A percentile compares a stretch with the other conserved stretches of the same genome.
Conservation (phyloP, 1,139 yeast genomes). For the Saccharomyces hybrid region DNA sequence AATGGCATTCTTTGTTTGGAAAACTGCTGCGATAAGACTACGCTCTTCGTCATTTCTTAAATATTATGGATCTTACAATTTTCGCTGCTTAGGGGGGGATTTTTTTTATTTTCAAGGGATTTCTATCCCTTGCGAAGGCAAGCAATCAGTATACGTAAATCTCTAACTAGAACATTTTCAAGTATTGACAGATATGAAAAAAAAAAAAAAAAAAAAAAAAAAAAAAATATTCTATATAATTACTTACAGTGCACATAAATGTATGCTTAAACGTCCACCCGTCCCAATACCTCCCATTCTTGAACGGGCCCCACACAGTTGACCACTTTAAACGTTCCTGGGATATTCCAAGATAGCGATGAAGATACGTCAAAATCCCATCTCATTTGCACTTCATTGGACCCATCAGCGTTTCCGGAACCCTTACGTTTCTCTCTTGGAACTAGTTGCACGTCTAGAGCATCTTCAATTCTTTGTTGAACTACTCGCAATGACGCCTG, state of each 20-base stretch:
- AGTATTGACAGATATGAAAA: constrained; percentile 7
- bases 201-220: too few species aligned
- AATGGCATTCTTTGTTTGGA: background rate
- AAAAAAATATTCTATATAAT: constrained; percentile 8
- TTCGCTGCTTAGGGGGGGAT: background rate
- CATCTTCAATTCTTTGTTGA: constrained; percentile 62
- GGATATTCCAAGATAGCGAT: constrained; percentile 23
- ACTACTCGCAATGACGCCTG: constrained; percentile 63
- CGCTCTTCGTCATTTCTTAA: background rate
- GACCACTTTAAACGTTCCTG: constrained; percentile 61
- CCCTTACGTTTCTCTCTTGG: constrained; percentile 24
- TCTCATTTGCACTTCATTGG: constrained; percentile 15
- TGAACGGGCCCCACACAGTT: constrained; percentile 68
- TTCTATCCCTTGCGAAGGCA: constrained; percentile 21
- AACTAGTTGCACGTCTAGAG: constrained; percentile 46
- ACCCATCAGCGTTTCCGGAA: background rate
- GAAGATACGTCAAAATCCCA: constrained; percentile 20
- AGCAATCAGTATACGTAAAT: constrained; percentile 1
- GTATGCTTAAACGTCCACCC: constrained; percentile 18
- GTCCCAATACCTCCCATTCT: constrained; percentile 64
- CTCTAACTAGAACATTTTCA: constrained; percentile 4
- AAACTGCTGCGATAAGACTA: background rate
- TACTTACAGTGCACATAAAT: constrained; percentile 34
- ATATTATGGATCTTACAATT: background rate
- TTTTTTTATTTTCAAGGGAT: constrained; percentile 33